Evolutionary conservation across 2,329 filamentous ascomycete species (phyloP), one percentile per base, ranked within the genome.

Genomic region (Exophiala sideris): DNA sequence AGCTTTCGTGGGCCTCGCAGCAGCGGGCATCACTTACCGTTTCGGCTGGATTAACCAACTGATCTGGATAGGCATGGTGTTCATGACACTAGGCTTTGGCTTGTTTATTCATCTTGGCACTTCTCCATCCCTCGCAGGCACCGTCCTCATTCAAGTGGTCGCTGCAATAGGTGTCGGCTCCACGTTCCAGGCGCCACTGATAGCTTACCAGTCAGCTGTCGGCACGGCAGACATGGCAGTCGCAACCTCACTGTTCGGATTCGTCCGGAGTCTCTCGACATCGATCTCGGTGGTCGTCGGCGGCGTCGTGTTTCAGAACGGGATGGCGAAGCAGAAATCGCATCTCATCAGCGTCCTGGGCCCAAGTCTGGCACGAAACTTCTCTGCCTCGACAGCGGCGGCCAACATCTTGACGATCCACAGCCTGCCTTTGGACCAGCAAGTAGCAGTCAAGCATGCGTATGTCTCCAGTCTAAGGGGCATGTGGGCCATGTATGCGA

Each of bases 221-320:
- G 36, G 9, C 7, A 75, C 76, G 52, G 67, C 67, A 2, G 76
- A 82, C 33, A 70, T 68, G 0, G 83, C 82, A 1, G 78, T 80
- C 1, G 84, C 81, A 11, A 85, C 82, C 0, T 77, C 80, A 0
- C 82, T 81, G 2, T 84, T 83, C 63, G 73, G 74, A 8, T 86
- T 86, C 64, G 66, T 82, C 39, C 78, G 83, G 16, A 80, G 82
- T 61, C 70, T 85, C 21, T 75, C 78, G 3, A 79, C 79, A 0
- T 73, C 80, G 41, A 75, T 84, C 18, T 80, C 79, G 6, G 74
- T 84, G 53, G 81, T 84, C 21, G 67, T 84, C 29, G 82, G 82
- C 48, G 79, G 74, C 3, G 76, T 79, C 45, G 68, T 79, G 48
- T 72, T 72, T 50, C 70, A 71, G 45, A 73, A 73, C 16, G 35